Evolutionary conservation across 1,139 yeast genomes (phyloP).

Genomic region (Pichia sp.): DNA sequence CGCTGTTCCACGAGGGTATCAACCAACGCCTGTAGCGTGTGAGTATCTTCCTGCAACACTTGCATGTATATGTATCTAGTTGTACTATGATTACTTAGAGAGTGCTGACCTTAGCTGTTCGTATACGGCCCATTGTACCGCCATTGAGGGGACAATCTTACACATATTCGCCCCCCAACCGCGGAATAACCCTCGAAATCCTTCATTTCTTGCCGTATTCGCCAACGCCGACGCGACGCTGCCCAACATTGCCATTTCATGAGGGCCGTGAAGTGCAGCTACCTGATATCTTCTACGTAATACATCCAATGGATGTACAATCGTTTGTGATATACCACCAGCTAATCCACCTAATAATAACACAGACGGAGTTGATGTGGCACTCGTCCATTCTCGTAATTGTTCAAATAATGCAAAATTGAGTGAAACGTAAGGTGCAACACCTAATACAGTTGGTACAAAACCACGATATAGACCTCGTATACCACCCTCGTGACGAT

Average conservation of each 20-base stretch:
- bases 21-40: too few species aligned
- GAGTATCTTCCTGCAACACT: too few species aligned
- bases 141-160: slow-evolving; percentile 93
- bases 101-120: slow-evolving; percentile 44
- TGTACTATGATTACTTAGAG: too few species aligned
- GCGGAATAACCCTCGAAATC: slow-evolving; percentile 73
- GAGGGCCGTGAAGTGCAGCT: slow-evolving; percentile 72
- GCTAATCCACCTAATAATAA: slow-evolving; percentile 76
- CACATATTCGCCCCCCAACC: slow-evolving; percentile 85
- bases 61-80: too few species aligned
- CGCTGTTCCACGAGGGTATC: too few species aligned
- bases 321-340: slow-evolving; percentile 77
- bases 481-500: slow-evolving; percentile 73
- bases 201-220: slow-evolving; percentile 28
- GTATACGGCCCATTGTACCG: slow-evolving; percentile 86
- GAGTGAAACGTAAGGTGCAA: slow-evolving; percentile 92
- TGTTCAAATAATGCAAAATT: slow-evolving; percentile 88
- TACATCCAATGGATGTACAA: slow-evolving; percentile 88
- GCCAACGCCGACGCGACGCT: background rate
- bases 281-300: slow-evolving; percentile 88
- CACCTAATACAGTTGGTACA: slow-evolving; percentile 84
- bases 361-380: slow-evolving; percentile 29
- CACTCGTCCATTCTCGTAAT: slow-evolving; percentile 44
- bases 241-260: slow-evolving; percentile 40
- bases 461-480: slow-evolving; percentile 76